Evolutionary conservation across 331 rosid species (phyloP), one percentile per base, ranked within the genome.

Genomic region (Malus hybrid): DNA sequence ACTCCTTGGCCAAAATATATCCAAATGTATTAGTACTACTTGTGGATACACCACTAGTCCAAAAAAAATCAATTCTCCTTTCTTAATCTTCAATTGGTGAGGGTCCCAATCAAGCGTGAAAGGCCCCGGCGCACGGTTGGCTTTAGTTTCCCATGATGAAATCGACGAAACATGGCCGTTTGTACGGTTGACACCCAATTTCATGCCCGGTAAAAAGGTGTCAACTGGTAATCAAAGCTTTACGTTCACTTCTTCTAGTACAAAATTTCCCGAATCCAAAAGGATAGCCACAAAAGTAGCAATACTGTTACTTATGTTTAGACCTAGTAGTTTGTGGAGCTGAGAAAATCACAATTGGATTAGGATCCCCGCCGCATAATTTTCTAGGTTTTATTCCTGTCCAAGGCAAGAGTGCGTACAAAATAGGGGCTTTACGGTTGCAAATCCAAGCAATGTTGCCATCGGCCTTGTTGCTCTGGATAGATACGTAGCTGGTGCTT

Each of bases 211-310:
- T 18, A 71, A 4, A 55, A 71, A 62, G 6, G 60, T 62, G 60
- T 71, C 75, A 6, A 27, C 75, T 19, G 75, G 75, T 10, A 55
- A 33, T 71, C 75, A 13, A 71, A 71, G 55, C 75, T 33, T 27
- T 71, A 12, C 52, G 44, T 2, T 71, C 22, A 71, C 2, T 33
- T 71, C 32, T 54, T 56, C 32, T 24, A 55, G 65, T 18, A 71
- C n/a, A 14, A 71, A 34, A 56, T 71, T 71, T 2, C 75, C 75
- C 16, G 18, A 22, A 71, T 71, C 65, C 52, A 3, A 29, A 32
- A 71, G 75, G 10, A 32, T 33, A 54, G 75, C 75, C 65, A 55
- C 65, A 55, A 12, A n/a, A 20, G 18, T 14, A 20, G 13, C 22
- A 5, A 4, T 33, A 36, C 44, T 36, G 8, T 36, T 36, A 36